Conservation (phyloP, 2,329 filamentous ascomycete species). For the Periconia macrospinosa region DNA sequence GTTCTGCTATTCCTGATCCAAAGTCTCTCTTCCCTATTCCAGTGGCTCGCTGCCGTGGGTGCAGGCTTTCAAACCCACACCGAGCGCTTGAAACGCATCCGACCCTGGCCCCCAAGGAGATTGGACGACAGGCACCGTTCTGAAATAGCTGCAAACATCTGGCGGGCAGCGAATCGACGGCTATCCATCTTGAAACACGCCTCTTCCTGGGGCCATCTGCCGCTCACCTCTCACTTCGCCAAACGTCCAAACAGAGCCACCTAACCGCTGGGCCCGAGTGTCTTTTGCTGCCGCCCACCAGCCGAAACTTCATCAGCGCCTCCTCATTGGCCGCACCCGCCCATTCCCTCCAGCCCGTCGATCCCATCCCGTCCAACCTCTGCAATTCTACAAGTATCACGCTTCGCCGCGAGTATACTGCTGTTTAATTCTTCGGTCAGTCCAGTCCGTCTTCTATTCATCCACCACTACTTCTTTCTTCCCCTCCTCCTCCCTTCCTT, state of each 20-base stretch:
- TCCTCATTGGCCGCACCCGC: constrained; percentile 7
- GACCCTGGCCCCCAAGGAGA: constrained; percentile 21
- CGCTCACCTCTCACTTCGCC: constrained; percentile 28
- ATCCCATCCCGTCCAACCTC: background rate
- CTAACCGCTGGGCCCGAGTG: constrained; percentile 32
- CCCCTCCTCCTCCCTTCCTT: constrained; percentile 10
- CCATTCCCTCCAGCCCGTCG: background rate
- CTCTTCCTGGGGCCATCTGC: constrained; percentile 32
- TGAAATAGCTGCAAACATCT: constrained; percentile 33
- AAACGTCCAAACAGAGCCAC: constrained; percentile 31
- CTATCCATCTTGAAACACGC: constrained; percentile 37
- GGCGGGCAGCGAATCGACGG: constrained; percentile 25
- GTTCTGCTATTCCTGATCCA: too few relatives aligned
- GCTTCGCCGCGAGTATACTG: constrained; percentile 26
- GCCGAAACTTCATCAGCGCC: constrained; percentile 25
- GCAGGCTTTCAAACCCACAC: constrained; percentile 33
- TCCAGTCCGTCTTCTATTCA: constrained; percentile 18
- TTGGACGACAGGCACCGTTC: constrained; percentile 37
- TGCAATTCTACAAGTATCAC: constrained; percentile 34
- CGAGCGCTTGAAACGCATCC: constrained; percentile 35
- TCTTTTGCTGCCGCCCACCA: constrained; percentile 32
- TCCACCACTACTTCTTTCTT: background rate
- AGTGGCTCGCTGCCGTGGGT: constrained; percentile 16
- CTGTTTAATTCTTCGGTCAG: constrained; percentile 24
- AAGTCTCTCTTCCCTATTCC: background rate